Base-by-base conservation (phyloP, 768 basidiomycete species). In the Suillus brevipes region DNA sequence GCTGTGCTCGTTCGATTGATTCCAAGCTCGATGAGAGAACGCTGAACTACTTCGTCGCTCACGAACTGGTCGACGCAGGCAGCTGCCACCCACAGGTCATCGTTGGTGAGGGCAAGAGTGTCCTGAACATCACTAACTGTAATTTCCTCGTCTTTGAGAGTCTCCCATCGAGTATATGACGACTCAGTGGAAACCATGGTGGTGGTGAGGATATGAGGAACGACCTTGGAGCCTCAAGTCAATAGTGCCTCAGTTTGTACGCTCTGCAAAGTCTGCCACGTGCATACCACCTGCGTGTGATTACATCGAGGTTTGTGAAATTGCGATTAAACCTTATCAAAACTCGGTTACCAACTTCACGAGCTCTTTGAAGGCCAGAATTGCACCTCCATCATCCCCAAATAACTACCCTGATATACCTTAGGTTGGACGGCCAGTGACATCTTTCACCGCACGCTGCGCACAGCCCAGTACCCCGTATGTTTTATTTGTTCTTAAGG, bases 71-170 rank as follows among this genome's bases (percentile, higher is more conserved):
- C 91, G 31, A 81, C 78, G 69, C 87, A 90, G 3, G 92, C 91
- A n/a, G 89, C 85, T 43, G 83, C 84, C 18, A 88, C 89, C 92
- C 92, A 95, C 10, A 88, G 77, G 74, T 95, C 89, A 70, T 94
- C 87, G 49, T 79, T 75, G 47, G 90, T 77, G 28, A 78, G 69
- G 10, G 74, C 78, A 23, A 95, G 82, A 23, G 82, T 70, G 28
- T 83, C 71, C 28, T 79, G 75, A 34, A 91, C 77, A 49, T 72
- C 70, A 57, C 85, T 81, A 0, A 77, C 70, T 4, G 86, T 87
- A 64, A 94, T 71, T n/a, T 89, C 81, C 43, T 81, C 75, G 75
- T 92, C 85, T 43, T 79, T 67, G 63, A 89, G 81, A 53, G 74
- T 70, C 61, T 79, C 76, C 92, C 93, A 94, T 69, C 76, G 78